Evolutionary conservation across 768 basidiomycete genomes (phyloP), one percentile per base, ranked within the genome.

Genomic region (Termitomyces sp.): DNA sequence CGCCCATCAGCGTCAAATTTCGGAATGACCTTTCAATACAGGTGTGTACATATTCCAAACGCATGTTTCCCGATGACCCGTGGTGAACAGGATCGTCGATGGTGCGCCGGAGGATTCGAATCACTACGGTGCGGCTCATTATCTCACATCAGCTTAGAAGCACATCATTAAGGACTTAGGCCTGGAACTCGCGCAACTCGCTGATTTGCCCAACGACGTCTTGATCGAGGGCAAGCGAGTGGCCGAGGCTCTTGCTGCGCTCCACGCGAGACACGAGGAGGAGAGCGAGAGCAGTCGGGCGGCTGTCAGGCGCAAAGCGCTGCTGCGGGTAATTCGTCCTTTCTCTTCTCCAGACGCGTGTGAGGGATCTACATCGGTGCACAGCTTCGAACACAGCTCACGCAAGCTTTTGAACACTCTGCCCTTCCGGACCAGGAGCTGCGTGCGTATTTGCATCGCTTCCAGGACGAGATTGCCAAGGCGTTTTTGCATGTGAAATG

Each of bases 151-250:
- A 45, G 15, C 34, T 28, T n/a, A n/a, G 16, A 26, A 31, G 6
- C 24, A 46, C 13, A 44, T 34, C 15, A 24, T 34, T 22, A 15
- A 46, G 28, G 6, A 12, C 9, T 31, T 29, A 95, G 95, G 96
- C 3, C 75, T 99, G 12, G 90, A 97, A 63, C 81, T 98, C 28
- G 94, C 95, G 13, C 83, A 84, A 48, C 79, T 96, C 5, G 94
- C 93, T 0, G 92, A 94, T 65, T 76, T 99, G 0, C 96, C 96
- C 0, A 60, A 69, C 0, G 82, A 89, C 48, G 83, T 96, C 13
- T 68, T 94, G 42, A 60, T 65, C 4, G 85, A 89, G 68, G 86
- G 81, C 5, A 80, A 72, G 58, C 75, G 82, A 55, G 82, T 91
- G 0, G 82, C 92, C 2, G 75, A 77, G 15, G 73, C 70, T 9